Percentiles rank a stretch among this genome's conserved stretches.
Evolutionary conservation across 2,329 filamentous ascomycete genomes (phyloP).

Genomic region (Colletotrichum plurivorum): DNA sequence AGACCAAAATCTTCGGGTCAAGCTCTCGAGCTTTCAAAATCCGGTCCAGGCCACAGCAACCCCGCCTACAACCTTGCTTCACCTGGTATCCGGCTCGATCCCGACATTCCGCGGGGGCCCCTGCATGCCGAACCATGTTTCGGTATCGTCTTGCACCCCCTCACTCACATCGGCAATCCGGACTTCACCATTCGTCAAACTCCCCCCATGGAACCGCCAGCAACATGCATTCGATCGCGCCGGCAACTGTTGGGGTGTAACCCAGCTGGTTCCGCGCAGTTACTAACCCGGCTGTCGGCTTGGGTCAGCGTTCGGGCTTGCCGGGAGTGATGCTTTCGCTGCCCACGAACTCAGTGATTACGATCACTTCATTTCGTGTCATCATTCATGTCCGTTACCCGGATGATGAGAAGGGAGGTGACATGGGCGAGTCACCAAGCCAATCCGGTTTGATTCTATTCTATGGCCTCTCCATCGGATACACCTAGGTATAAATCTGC

Average conservation of each 20-base stretch:
- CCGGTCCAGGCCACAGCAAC: no score
- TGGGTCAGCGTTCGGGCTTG: not conserved
- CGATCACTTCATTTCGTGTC: not conserved
- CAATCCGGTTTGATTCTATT: no score
- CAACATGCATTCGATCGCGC: no score
- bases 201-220: no score
- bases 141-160: not conserved
- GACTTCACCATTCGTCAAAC: not conserved
- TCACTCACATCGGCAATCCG: not conserved
- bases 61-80: no score
- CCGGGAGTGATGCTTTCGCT: not conserved
- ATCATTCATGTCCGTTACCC: not conserved
- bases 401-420: not conserved
- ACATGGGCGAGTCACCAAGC: no score
- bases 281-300: not conserved
- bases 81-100: not conserved
- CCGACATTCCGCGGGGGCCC: slow-evolving; percentile 1
- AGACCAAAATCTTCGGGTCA: no score
- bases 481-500: no score
- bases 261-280: not conserved
- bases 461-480: no score
- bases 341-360: not conserved
- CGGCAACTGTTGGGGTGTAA: no score
- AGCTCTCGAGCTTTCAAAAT: no score
- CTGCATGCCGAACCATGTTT: not conserved